These are phyloP conservation scores for Huntiella abstrusa DNA, from an alignment of 2,329 filamentous ascomycete genomes.

Conservation along the genomic window DNA sequence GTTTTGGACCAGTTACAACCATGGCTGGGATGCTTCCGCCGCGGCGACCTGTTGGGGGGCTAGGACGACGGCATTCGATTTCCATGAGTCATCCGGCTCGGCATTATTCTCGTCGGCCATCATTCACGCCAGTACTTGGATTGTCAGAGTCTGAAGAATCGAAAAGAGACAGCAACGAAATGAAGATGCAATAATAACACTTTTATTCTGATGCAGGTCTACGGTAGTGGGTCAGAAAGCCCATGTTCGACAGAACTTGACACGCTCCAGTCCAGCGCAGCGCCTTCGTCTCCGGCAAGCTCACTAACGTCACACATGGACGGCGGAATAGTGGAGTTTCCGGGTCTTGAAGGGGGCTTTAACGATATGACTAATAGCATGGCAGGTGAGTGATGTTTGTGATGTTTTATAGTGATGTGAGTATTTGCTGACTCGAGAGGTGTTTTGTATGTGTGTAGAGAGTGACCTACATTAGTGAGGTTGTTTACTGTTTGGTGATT, in stretches of 20 bases:
- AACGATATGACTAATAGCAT: too few species aligned
- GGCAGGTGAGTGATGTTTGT: too few species aligned
- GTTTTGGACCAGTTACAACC: neutral
- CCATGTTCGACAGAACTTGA: neutral
- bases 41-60: neutral
- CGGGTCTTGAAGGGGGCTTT: too few species aligned
- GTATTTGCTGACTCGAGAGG: too few species aligned
- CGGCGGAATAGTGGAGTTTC: too few species aligned
- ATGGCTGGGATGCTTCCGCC: neutral
- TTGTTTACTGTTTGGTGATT: too few species aligned
- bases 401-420: too few species aligned
- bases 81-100: neutral
- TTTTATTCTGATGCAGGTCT: neutral
- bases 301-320: neutral
- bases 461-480: too few species aligned
- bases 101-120: neutral
- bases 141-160: neutral
- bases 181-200: constrained; percentile 1
- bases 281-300: neutral
- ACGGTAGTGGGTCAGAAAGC: neutral
- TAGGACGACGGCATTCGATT: neutral
- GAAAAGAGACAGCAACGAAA: neutral
- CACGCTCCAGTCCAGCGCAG: neutral
- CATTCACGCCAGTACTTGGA: neutral
- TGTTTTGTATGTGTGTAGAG: too few species aligned